Conservation (phyloP, 2,329 filamentous ascomycete genomes). For the Zymoseptoria ardabiliae region DNA sequence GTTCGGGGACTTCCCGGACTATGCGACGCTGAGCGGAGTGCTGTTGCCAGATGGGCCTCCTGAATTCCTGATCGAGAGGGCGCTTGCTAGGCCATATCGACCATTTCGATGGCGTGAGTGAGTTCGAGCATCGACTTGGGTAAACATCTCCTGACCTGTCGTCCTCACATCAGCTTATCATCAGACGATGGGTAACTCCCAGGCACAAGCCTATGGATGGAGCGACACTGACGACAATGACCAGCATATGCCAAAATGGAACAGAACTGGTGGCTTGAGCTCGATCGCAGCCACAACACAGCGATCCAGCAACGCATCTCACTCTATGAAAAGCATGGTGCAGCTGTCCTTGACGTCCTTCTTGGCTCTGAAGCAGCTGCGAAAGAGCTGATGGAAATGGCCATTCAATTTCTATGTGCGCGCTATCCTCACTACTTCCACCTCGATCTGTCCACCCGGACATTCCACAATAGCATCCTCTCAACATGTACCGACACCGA, state of each 20-base stretch:
- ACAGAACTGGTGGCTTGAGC: constrained; percentile 80
- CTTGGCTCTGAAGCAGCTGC: constrained; percentile 72
- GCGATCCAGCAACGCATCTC: constrained; percentile 62
- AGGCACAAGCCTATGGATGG: not conserved
- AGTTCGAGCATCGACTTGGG: constrained; percentile 65
- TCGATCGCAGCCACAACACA: constrained; percentile 63
- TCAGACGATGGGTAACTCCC: constrained; percentile 76
- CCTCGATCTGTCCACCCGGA: constrained; percentile 46
- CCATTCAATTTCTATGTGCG: constrained; percentile 67
- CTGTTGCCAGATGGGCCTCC: constrained; percentile 58
- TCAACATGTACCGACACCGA: constrained; percentile 54
- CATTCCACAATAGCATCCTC: constrained; percentile 64
- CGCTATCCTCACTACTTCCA: constrained; percentile 71
- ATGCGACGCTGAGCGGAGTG: constrained; percentile 66
- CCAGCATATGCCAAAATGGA: constrained; percentile 71
- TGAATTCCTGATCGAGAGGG: constrained; percentile 61
- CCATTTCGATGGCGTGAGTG: constrained; percentile 61
- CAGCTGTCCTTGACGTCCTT: constrained; percentile 57
- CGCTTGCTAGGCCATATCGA: constrained; percentile 66
- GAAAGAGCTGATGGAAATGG: constrained; percentile 85
- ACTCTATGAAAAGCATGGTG: constrained; percentile 57
- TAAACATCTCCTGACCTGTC: constrained; percentile 57
- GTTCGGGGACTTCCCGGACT: constrained; percentile 73
- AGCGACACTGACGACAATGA: constrained; percentile 6
- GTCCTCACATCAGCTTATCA: constrained; percentile 51